These are phyloP conservation scores for Oryza glumipatula DNA, from an alignment of 176 grass and related monocot genomes.

Conservation along the genomic window DNA sequence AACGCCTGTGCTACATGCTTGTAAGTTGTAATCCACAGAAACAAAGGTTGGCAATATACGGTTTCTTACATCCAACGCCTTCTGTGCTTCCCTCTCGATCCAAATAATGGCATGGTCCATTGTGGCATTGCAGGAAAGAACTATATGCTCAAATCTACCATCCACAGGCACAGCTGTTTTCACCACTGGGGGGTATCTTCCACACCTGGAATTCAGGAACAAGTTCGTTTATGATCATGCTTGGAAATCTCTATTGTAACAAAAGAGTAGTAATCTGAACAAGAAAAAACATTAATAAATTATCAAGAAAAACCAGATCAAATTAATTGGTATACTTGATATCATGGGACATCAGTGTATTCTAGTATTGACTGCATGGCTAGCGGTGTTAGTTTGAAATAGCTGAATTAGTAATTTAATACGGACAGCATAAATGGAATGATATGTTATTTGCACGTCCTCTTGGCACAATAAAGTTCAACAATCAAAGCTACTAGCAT, in stretches of 20 bases:
- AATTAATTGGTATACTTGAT: background rate
- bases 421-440: background rate
- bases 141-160: constrained; percentile 92
- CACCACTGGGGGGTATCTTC: constrained; percentile 85
- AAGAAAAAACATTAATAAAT: background rate
- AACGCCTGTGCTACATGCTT: background rate
- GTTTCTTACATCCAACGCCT: constrained; percentile 77
- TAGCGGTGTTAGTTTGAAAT: background rate
- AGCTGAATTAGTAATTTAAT: background rate
- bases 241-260: constrained; percentile 3
- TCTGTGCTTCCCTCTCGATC: constrained; percentile 82
- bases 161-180: constrained; percentile 95
- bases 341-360: background rate
- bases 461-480: background rate
- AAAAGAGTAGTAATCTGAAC: background rate
- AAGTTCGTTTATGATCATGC: constrained; percentile 5
- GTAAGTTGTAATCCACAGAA: background rate
- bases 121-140: constrained; percentile 96
- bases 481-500: background rate
- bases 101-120: constrained; percentile 84
- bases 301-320: background rate
- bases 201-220: constrained; percentile 57
- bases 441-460: background rate
- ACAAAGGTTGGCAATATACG: background rate
- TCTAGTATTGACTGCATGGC: background rate